Evolutionary conservation across 345 rosid species (phyloP).

Genomic region (Populus alba): DNA sequence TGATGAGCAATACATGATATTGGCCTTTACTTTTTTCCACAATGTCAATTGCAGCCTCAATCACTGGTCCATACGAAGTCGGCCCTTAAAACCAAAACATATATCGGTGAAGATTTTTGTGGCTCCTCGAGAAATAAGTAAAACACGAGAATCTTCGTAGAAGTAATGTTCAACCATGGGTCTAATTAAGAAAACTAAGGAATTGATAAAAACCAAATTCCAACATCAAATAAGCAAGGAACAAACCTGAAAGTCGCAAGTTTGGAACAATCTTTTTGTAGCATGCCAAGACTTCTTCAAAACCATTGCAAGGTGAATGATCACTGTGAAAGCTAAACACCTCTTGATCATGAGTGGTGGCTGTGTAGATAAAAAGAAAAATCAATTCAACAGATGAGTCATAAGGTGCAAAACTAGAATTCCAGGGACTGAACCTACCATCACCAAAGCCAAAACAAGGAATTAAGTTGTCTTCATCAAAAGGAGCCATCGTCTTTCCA

Average conservation of each 20-base stretch:
- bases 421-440: constrained; percentile 28
- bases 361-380: constrained; percentile 24
- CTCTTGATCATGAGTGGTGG: constrained; percentile 67
- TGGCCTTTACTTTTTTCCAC: constrained; percentile 70
- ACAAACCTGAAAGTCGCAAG: constrained; percentile 61
- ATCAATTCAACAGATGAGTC: background rate
- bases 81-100: constrained; percentile 50
- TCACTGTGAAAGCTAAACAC: constrained; percentile 74
- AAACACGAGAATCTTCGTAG: background rate
- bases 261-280: constrained; percentile 57
- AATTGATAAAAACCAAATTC: background rate
- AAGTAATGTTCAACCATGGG: background rate
- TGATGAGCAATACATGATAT: constrained; percentile 66
- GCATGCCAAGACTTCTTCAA: constrained; percentile 78
- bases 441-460: constrained; percentile 95
- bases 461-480: constrained; percentile 79
- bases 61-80: constrained; percentile 69
- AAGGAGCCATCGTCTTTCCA: constrained; percentile 75
- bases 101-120: constrained; percentile 1
- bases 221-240: background rate
- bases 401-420: background rate
- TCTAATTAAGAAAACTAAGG: background rate
- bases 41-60: constrained; percentile 62
- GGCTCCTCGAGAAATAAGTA: constrained; percentile 1
- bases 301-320: constrained; percentile 72